A percentile compares a stretch with the other conserved stretches of the same genome.
These are phyloP conservation scores for Elaeis oleifera DNA, from an alignment of 202 grass and related monocot species.

Conservation along the genomic window DNA sequence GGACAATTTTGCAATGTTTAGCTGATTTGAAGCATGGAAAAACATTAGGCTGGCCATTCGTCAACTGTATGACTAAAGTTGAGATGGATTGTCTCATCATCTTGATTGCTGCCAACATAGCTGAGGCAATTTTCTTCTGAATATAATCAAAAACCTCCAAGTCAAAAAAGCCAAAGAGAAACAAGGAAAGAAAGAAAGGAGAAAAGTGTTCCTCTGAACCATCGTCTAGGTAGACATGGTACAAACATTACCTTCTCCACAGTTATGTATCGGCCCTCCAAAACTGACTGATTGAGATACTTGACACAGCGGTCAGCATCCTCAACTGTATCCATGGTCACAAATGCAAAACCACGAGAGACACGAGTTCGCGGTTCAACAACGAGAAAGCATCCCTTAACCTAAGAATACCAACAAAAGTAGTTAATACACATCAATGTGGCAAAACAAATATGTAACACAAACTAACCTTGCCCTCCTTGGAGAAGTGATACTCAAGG, in stretches of 20 bases:
- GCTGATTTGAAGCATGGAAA: constrained; percentile 19
- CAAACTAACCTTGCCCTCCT: constrained; percentile 10
- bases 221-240: background rate
- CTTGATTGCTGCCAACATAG: constrained; percentile 22
- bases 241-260: constrained; percentile 10
- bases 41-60: constrained; percentile 11
- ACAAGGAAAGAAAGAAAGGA: background rate
- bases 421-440: background rate
- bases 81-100: constrained; percentile 22
- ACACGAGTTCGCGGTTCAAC: constrained; percentile 11
- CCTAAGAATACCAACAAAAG: background rate
- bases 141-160: constrained; percentile 14
- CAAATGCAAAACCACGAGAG: constrained; percentile 19
- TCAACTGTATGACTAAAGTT: constrained; percentile 17
- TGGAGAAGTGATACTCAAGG: constrained; percentile 14
- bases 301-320: constrained; percentile 8
- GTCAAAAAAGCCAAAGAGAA: constrained; percentile 3
- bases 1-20: constrained; percentile 9
- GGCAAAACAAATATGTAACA: background rate
- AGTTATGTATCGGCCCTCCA: constrained; percentile 21
- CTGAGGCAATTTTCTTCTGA: constrained; percentile 13
- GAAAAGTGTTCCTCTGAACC: too few species aligned
- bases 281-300: constrained; percentile 18
- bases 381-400: constrained; percentile 8
- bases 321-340: constrained; percentile 13